Base-by-base conservation (phyloP, 306 rosid species). In the Begonia masoniana region DNA sequence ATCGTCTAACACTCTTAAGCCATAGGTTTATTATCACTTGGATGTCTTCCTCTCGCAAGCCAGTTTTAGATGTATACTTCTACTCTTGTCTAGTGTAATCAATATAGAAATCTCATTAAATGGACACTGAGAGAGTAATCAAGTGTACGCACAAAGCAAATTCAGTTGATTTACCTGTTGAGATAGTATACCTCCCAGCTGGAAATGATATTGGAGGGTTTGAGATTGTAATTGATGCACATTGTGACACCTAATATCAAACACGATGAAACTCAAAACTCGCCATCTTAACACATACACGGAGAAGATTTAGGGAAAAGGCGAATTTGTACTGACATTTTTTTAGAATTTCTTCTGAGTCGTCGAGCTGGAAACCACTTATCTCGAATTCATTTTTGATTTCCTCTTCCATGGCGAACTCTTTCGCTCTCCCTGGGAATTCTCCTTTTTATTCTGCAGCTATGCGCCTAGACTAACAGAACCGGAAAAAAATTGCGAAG, bases 101-200 rank as follows among this genome's bases (percentile, higher is more conserved):
- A n/a, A n/a, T n/a, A n/a, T n/a, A n/a, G n/a, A n/a, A n/a, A n/a
- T n/a, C n/a, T n/a, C n/a, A n/a, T n/a, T 7, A 5, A 7, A 31
- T 31, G 39, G 7, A 31, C 39, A 31, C 1, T 31, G 39, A 31
- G 39, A 31, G 39, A 31, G 9, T 31, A 31, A 31, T 31, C 39
- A 31, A 31, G 7, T 5, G 39, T 31, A 31, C 5, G 3, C 39
- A 31, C 39, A 31, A 21, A 21, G 39, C 7, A 31, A 5, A 1
- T 31, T 31, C 39, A 31, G 39, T 31, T 31, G 13, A 31, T 15
- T 50, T 35, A 91, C 96, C 99, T 86, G 71, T 91, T 91, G 60
- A 86, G 99, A 64, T 85, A 85, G 76, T 91, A 79, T 57, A 74
- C 71, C 64, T 83, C 97, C 97, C 97, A 91, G 68, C 79, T 75